phyloP scores from a whole-genome alignment of 768 basidiomycete genomes.

The Lactarius pseudohatsudake region DNA sequence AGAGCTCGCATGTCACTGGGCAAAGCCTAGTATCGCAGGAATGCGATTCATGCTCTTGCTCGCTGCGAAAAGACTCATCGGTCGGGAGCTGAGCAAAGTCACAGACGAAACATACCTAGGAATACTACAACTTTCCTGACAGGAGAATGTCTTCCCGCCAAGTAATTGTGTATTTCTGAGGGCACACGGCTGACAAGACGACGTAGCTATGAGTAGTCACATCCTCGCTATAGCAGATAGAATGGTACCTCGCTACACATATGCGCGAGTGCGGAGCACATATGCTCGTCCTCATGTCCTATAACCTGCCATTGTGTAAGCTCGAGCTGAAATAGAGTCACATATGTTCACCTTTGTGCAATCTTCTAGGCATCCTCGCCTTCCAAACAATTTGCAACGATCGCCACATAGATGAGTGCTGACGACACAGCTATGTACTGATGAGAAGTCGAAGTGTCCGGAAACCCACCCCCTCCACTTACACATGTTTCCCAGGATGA shows the following conservation, averaged over 20 bases:
- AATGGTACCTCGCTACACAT: constrained; percentile 52
- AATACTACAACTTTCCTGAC: constrained; percentile 19
- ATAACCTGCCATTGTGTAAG: constrained; percentile 40
- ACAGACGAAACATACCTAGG: constrained; percentile 7
- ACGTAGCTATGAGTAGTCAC: not conserved
- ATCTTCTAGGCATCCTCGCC: constrained; percentile 50
- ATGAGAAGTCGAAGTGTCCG: not conserved
- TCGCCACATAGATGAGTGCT: constrained; percentile 55
- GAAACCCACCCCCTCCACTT: constrained; percentile 22
- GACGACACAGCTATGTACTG: constrained; percentile 46
- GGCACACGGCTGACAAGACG: constrained; percentile 22
- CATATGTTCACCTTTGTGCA: constrained; percentile 49
- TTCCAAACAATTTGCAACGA: constrained; percentile 46
- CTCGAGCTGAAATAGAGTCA: no score
- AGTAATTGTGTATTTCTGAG: constrained; percentile 12
- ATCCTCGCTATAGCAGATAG: not conserved
- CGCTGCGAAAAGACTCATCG: constrained; percentile 35
- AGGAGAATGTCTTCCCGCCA: constrained; percentile 19
- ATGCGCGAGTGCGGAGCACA: constrained; percentile 54
- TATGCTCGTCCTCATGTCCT: constrained; percentile 51
- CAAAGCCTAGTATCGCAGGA: constrained; percentile 53
- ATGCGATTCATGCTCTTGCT: constrained; percentile 47
- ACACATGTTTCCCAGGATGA: constrained; percentile 59
- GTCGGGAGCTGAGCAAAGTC: not conserved
- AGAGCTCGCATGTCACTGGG: constrained; percentile 54